Percentiles rank a stretch among this genome's conserved stretches.
Evolutionary conservation across 2,329 filamentous ascomycete species (phyloP).

Genomic region (Rhexocercosporidium sp.): DNA sequence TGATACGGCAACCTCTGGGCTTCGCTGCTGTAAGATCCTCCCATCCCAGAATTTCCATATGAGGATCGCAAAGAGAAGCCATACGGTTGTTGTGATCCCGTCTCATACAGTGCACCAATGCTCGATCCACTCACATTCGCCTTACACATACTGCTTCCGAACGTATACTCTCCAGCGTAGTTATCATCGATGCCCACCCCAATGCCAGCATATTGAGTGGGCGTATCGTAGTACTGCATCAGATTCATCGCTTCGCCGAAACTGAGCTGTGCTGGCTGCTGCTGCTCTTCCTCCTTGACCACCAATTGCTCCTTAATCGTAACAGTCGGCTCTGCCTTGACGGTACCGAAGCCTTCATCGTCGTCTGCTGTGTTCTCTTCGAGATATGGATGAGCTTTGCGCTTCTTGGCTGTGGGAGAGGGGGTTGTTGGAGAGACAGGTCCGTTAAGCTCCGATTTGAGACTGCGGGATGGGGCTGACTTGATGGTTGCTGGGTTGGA

Average conservation of each 20-base stretch:
- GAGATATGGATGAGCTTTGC: constrained; percentile 31
- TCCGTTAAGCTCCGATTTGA: constrained; percentile 26
- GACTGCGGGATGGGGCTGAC: constrained; percentile 25
- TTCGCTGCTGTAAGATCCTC: constrained; percentile 12
- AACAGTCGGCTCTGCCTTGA: constrained; percentile 27
- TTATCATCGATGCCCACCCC: not conserved
- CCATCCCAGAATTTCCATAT: constrained; percentile 7
- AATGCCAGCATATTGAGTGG: constrained; percentile 14
- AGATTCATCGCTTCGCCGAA: constrained; percentile 26
- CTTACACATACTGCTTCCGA: constrained; percentile 13
- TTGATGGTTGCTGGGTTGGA: constrained; percentile 37
- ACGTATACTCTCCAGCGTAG: not conserved
- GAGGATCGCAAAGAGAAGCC: constrained; percentile 6
- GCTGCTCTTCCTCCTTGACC: constrained; percentile 30
- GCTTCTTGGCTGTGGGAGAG: constrained; percentile 33
- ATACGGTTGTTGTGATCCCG: constrained; percentile 20
- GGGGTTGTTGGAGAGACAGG: constrained; percentile 8
- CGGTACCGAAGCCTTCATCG: constrained; percentile 27
- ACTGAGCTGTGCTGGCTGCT: constrained; percentile 20
- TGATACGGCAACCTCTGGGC: constrained; percentile 17
- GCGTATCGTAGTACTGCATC: constrained; percentile 33
- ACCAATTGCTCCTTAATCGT: constrained; percentile 20
- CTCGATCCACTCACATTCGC: constrained; percentile 4
- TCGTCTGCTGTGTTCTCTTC: constrained; percentile 34
- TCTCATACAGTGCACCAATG: constrained; percentile 13